Conservation (phyloP, 179 eudicot genomes). For the Dionaea muscipula region DNA sequence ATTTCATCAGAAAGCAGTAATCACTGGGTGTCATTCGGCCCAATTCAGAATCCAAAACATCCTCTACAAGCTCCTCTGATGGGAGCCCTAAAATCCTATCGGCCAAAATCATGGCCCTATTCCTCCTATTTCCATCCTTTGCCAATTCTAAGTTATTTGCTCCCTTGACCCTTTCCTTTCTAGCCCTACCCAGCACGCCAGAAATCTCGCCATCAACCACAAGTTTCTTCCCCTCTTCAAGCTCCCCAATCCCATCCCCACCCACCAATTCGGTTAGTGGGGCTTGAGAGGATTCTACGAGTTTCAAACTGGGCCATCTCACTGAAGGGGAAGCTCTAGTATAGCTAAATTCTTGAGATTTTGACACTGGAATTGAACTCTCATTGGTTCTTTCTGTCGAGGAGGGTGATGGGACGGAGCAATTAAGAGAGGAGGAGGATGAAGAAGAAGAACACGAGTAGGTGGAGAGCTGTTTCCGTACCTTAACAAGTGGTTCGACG, state of each 20-base stretch:
- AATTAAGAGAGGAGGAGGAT: constrained; percentile 22
- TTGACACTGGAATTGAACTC: constrained; percentile 26
- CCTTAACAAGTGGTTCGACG: constrained; percentile 34
- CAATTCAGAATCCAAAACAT: constrained; percentile 59
- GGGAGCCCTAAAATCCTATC: constrained; percentile 55
- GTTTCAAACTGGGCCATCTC: constrained; percentile 77
- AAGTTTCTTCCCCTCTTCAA: constrained; percentile 11
- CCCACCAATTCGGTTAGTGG: constrained; percentile 24
- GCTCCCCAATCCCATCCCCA: constrained; percentile 15
- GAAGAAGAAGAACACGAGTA: too few species aligned
- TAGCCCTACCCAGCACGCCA: constrained; percentile 46
- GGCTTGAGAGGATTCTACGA: constrained; percentile 27
- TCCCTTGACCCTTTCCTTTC: constrained; percentile 60
- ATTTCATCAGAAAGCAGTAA: constrained; percentile 79
- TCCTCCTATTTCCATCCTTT: constrained; percentile 85
- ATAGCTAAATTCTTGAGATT: constrained; percentile 42
- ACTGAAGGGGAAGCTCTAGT: constrained; percentile 73
- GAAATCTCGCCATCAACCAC: constrained; percentile 32
- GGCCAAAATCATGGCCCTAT: constrained; percentile 62
- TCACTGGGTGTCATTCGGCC: constrained; percentile 91
- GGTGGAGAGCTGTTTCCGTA: constrained; percentile 20
- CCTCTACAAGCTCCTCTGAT: constrained; percentile 72
- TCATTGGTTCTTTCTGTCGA: constrained; percentile 7
- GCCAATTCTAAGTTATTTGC: constrained; percentile 72
- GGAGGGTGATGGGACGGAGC: constrained; percentile 19